A percentile compares a stretch with the other conserved stretches of the same genome.
These are phyloP conservation scores for Balansia obtecta DNA, from an alignment of 2,329 filamentous ascomycete species.

Conservation along the genomic window DNA sequence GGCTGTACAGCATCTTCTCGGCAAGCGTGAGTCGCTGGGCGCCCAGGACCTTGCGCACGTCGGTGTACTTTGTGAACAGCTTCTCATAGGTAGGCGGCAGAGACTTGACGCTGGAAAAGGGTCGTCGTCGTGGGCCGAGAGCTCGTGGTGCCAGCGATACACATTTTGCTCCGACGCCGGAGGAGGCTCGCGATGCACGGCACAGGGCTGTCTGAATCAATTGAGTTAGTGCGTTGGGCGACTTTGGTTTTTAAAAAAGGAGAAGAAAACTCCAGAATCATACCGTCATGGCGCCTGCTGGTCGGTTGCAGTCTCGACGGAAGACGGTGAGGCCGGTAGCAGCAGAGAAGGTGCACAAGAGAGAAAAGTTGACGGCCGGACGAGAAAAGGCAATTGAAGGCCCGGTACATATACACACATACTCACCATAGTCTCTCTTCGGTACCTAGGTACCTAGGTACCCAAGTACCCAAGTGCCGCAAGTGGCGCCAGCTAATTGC, in stretches of 20 bases:
- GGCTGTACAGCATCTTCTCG: constrained; percentile 97
- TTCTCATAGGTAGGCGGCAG: constrained; percentile 66
- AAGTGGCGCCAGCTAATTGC: neutral
- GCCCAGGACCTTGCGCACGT: constrained; percentile 64
- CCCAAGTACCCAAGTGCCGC: neutral
- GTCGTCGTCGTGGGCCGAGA: constrained; percentile 13
- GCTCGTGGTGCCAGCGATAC: constrained; percentile 5
- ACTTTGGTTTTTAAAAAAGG: neutral
- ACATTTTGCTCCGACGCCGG: constrained; percentile 12
- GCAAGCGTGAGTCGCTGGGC: constrained; percentile 64
- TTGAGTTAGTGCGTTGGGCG: neutral
- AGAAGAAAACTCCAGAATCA: constrained; percentile 1
- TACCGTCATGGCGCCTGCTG: constrained; percentile 36
- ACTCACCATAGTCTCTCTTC: too few relatives aligned
- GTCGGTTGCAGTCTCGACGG: constrained; percentile 37
- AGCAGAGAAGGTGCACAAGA: neutral
- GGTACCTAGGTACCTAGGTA: neutral
- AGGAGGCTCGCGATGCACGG: constrained; percentile 16
- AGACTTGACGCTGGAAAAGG: constrained; percentile 27
- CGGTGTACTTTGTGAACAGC: constrained; percentile 62
- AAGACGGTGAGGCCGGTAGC: constrained; percentile 27
- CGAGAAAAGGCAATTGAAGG: neutral
- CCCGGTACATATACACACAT: too few relatives aligned
- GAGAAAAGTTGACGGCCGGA: neutral
- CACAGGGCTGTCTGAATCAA: constrained; percentile 24